Evolutionary conservation across 208 protist species (phyloP), one percentile per base, ranked within the genome.

Genomic region (Trypanosoma rangeli): DNA sequence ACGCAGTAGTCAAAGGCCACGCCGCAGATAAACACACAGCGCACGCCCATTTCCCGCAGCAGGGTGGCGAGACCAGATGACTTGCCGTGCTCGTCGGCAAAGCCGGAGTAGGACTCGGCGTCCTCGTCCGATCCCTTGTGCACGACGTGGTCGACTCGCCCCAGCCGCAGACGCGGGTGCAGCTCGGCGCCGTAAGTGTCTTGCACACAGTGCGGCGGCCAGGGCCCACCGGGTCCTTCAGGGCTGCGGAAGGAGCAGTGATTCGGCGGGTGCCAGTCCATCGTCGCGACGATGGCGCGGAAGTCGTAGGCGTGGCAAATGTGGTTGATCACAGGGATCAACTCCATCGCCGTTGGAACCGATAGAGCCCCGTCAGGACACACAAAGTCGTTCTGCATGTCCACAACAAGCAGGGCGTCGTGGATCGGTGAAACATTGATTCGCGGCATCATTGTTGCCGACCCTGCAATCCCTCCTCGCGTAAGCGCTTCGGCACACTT

Each of bases 1-100:
- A 94, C 88, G 61, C 88, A 94, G 70, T 74, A 90, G 70, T 94
- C 85, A 22, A 69, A 79, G 12, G 85, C 88, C 44, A 94, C 66
- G 12, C 88, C 88, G 57, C 76, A 84, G 22, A 91, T 73, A 57
- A 91, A 84, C n/a, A 94, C 77, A 2, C 88, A 80, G 1, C 22
- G 62, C 15, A 89, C 82, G n/a, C 70, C 82, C 24, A 79, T 28
- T 1, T 49, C 68, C 4, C 58, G 73, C 31, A 94, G 76, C n/a
- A 83, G 54, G 15, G 28, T 79, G 1, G 70, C 65, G 24, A 94
- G 68, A 15, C 83, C 83, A 0, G 80, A 86, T 42, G 62, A 44
- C 26, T 13, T 37, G 7, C 77, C 79, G 20, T 33, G 53, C 7
- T 83, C 78, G 55, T 91, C 85, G 16, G 42, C 18, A 66, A 91